Evolutionary conservation across 1,284 basidiomycete genomes (phyloP).

Genomic region (Cystobasidiaceae sp.): DNA sequence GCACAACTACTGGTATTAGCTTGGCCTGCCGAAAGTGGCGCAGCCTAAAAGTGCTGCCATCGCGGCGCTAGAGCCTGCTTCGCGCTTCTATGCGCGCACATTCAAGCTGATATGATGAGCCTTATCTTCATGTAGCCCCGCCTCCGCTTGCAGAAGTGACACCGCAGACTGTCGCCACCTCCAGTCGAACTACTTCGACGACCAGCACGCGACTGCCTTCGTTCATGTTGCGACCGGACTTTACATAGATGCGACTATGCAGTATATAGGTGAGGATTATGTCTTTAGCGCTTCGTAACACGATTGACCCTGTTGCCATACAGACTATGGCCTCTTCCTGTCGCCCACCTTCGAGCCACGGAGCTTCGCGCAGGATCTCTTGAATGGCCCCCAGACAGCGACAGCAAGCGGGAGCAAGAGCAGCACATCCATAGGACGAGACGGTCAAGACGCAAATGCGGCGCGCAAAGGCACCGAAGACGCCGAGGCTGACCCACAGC

Average conservation of each 20-base stretch:
- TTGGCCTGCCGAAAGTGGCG: no score
- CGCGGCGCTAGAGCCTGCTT: no score
- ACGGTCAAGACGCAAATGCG: neutral
- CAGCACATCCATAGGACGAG: neutral
- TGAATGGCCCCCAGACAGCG: constrained; percentile 1
- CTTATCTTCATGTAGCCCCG: no score
- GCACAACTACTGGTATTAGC: no score
- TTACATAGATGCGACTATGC: constrained; percentile 11
- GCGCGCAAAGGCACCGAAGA: neutral
- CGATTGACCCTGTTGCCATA: neutral
- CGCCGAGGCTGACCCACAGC: neutral
- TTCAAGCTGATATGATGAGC: no score
- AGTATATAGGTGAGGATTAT: neutral
- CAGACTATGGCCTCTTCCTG: constrained; percentile 29
- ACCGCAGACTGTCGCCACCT: no score
- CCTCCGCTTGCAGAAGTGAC: no score
- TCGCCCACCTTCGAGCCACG: constrained; percentile 20
- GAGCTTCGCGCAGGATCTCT: constrained; percentile 19
- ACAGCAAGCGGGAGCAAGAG: constrained; percentile 1
- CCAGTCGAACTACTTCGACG: no score
- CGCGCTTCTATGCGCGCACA: no score
- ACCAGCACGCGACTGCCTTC: neutral
- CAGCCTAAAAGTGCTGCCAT: no score
- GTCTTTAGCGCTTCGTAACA: neutral
- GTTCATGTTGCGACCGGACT: neutral